These are phyloP conservation scores for Apophysomyces sp. DNA, from an alignment of 371 early-diverging fungal species.

Conservation along the genomic window DNA sequence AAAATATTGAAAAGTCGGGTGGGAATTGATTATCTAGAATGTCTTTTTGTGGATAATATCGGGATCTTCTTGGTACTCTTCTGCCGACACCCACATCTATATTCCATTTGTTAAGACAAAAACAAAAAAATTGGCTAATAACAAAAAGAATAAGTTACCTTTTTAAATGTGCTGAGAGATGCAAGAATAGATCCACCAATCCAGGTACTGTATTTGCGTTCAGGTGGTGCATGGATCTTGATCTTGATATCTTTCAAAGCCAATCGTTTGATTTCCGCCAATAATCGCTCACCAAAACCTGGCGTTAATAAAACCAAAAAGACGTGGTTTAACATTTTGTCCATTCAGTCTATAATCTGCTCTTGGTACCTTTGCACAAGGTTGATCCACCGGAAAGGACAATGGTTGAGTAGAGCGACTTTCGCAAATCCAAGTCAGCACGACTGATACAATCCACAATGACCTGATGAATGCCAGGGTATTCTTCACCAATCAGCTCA, in stretches of 20 bases:
- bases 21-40: constrained; percentile 46
- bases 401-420: constrained; percentile 82
- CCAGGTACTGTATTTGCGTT: constrained; percentile 97
- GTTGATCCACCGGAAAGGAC: constrained; percentile 95
- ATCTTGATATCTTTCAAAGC: constrained; percentile 90
- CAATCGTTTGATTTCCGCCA: constrained; percentile 82
- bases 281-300: constrained; percentile 92
- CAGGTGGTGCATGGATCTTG: constrained; percentile 95
- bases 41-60: constrained; percentile 80
- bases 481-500: constrained; percentile 87
- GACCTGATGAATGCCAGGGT: constrained; percentile 87
- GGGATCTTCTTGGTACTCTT: constrained; percentile 86
- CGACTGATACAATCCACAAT: constrained; percentile 87
- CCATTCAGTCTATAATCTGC: background rate
- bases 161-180: constrained; percentile 63
- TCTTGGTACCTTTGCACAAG: constrained; percentile 49
- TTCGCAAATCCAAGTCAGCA: constrained; percentile 90
- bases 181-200: constrained; percentile 96
- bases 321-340: background rate
- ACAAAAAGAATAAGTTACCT: no score
- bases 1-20: background rate
- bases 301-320: no score
- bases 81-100: constrained; percentile 83
- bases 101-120: background rate
- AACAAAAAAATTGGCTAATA: background rate